Evolutionary conservation across 83 land plant species (phyloP), one percentile per base, ranked within the genome.

Genomic region (Diphasiastrum complanatum): DNA sequence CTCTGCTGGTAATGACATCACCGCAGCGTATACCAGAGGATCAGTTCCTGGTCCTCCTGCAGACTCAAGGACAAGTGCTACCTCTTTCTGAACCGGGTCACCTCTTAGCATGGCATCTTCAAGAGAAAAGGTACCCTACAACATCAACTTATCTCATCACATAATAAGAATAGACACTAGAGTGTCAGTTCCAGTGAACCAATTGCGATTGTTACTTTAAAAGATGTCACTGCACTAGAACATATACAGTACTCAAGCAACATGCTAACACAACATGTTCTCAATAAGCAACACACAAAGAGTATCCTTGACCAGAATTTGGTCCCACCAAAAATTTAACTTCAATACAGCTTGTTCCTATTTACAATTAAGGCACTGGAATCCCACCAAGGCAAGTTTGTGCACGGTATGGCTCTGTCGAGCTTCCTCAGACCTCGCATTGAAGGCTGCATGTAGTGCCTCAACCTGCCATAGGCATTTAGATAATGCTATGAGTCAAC

Each of bases 61-160:
- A 34, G 83, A 77, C 23, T 66, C 33, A 33, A 37, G 65, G 16
- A 91, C 62, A 2, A 76, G 61, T 51, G 70, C 74, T 10, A 87
- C 75, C 58, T 80, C 97, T 34, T 74, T 74, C 29, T 67, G 66
- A 27, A 91, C 50, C 35, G 97, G 95, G 16, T 70, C 62, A 27
- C 97, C 97, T 64, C 68, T 85, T 5, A 77, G 70, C 38, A 91
- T 61, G 60, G 97, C 89, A 73, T 91, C 87, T 73, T 87, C 95
- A 64, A 91, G 66, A 33, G 87, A 95, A 73, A 91, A 81, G 5
- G 89, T 79, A 43, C 87, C 95, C 97, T 91, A 51, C 47, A 60
- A 53, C 23, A 49, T 16, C 12, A n/a, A 57, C 18, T 51, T 33
- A 10, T 4, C 20, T 11, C 11, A 8, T 38, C 33, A 40, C 28